Percentiles rank a stretch among this genome's conserved stretches.
These are phyloP conservation scores for Cucumis hystrix DNA, from an alignment of 306 rosid species.

Conservation along the genomic window DNA sequence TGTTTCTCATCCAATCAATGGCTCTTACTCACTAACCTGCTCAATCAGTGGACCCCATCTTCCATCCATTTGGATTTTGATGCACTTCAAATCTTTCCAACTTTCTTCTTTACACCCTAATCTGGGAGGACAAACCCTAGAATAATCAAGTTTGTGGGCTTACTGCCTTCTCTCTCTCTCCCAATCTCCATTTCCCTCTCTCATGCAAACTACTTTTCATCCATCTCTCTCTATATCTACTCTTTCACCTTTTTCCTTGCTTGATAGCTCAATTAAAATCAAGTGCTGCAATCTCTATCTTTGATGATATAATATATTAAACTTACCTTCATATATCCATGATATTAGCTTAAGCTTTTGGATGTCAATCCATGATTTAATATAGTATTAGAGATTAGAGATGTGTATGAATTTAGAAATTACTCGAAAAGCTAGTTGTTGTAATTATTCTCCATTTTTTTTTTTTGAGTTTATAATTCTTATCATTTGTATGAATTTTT, in stretches of 20 bases:
- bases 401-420: neutral
- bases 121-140: neutral
- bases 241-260: no score
- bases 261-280: no score
- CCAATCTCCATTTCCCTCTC: neutral
- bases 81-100: constrained; percentile 4
- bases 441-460: neutral
- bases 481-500: neutral
- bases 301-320: no score
- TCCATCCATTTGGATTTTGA: neutral
- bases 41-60: neutral
- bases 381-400: neutral
- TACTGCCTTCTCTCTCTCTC: neutral
- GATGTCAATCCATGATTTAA: no score
- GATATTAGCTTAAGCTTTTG: no score
- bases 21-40: neutral
- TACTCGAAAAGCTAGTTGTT: neutral
- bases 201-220: neutral
- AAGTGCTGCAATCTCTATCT: no score
- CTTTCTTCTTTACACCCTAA: no score
- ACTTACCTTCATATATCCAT: no score
- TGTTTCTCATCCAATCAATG: neutral
- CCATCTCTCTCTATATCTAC: no score
- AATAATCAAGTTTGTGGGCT: neutral
- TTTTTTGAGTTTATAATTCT: neutral